Evolutionary conservation across 2,329 filamentous ascomycete species (phyloP).

Genomic region (Xylaria sp.): DNA sequence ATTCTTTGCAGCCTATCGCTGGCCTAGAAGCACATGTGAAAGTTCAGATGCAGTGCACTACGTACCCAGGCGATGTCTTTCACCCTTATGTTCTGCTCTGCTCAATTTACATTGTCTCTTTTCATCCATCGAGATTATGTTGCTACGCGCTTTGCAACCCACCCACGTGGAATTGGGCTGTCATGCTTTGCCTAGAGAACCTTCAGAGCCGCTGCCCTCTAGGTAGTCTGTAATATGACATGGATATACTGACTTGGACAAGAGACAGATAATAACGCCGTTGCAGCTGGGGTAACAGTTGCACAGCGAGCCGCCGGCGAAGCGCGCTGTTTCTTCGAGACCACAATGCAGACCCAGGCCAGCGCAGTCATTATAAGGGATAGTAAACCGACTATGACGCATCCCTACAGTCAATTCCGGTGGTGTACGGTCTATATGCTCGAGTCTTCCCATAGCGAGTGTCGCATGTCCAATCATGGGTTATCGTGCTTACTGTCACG

Average conservation of each 20-base stretch:
- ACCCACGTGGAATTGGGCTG: neutral
- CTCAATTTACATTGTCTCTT: neutral
- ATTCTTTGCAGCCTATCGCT: neutral
- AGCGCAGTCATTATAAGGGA: slow-evolving; percentile 19
- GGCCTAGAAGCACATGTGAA: slow-evolving; percentile 1
- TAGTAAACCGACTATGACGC: slow-evolving; percentile 19
- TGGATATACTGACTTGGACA: neutral
- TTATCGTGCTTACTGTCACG: slow-evolving; percentile 23
- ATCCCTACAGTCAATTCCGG: slow-evolving; percentile 11
- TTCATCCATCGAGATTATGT: neutral
- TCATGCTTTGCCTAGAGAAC: neutral
- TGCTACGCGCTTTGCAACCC: slow-evolving; percentile 7
- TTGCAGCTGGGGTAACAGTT: slow-evolving; percentile 8
- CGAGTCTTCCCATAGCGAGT: slow-evolving; percentile 30
- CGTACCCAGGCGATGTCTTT: neutral
- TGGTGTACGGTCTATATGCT: slow-evolving; percentile 18
- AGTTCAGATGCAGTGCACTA: neutral
- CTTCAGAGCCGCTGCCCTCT: neutral
- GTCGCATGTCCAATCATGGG: slow-evolving; percentile 40
- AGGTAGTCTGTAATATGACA: neutral
- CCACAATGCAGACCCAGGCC: slow-evolving; percentile 5
- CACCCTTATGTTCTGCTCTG: neutral
- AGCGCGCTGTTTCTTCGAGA: slow-evolving; percentile 16
- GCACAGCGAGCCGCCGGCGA: slow-evolving; percentile 27
- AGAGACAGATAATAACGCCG: neutral